Base-by-base conservation (phyloP, 495 filamentous ascomycete species). In the Aspergillus diversus region DNA sequence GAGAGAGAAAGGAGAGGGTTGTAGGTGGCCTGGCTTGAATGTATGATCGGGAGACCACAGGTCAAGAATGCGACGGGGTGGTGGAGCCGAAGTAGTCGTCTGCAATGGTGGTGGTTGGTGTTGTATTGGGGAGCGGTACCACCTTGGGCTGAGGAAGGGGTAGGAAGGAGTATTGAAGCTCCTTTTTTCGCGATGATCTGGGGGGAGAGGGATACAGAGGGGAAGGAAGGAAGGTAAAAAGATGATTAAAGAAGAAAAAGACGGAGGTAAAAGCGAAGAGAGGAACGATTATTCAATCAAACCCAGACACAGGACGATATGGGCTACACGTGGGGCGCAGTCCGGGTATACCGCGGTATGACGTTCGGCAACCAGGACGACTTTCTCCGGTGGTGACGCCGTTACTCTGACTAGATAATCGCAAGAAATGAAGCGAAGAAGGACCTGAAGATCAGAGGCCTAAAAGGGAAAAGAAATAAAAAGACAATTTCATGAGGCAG, bases 281-380 rank as follows among this genome's bases (percentile, higher is more conserved):
- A 50, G 48, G 33, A 33, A 50, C 43, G 48, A 53, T 62, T 56
- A 58, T 51, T 52, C 55, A 59, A 42, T 48, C 33, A 34, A 59
- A 64, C 51, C 9, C 31, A 43, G 47, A 56, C 11, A 56, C 48
- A 60, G 15, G 55, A 59, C n/a, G 33, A 50, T 31, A 51, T 48
- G 59, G 47, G 54, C 49, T 61, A 66, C 66, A 64, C 64, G 67
- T 65, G 69, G 61, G 63, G 69, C 66, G 59, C 64, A 57, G 53
- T 32, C 59, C 67, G 59, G 53, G 66, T 66, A 68, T 55, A 63
- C 70, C 72, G 63, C 59, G 67, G 64, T 66, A 66, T 63, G 61
- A 69, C 67, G 67, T 69, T 61, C 63, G 64, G 67, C 61, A 63
- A 47, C 21, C n/a, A 33, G 16, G 66, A 33, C 46, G 58, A 47